Conservation (phyloP, 768 basidiomycete species). For the Saitozyma sp. region DNA sequence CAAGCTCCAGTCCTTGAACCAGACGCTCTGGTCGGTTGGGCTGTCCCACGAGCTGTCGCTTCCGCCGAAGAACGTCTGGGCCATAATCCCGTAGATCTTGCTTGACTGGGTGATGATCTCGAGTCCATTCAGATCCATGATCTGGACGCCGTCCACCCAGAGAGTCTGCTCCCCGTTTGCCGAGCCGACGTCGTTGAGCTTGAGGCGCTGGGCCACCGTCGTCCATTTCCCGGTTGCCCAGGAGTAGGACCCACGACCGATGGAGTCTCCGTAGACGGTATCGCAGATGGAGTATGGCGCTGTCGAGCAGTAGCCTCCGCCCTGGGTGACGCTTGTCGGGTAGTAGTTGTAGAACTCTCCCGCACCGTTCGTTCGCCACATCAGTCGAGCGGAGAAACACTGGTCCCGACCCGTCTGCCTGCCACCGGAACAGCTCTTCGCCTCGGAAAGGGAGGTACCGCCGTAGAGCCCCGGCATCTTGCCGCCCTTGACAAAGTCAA, state of each 20-base stretch:
- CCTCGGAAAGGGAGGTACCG: conserved; percentile 58
- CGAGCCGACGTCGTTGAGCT: conserved; percentile 69
- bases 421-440: conserved; percentile 67
- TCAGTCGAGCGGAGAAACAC: conserved; percentile 68
- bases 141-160: conserved; percentile 66
- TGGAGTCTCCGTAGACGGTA: conserved; percentile 58
- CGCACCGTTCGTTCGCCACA: conserved; percentile 65
- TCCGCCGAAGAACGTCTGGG: conserved; percentile 69
- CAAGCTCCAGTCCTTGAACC: conserved; percentile 70
- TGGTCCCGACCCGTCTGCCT: conserved; percentile 59
- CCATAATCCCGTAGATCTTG: conserved; percentile 64
- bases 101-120: conserved; percentile 59
- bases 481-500: conserved; percentile 68
- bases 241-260: conserved; percentile 68
- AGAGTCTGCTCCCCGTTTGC: conserved; percentile 74
- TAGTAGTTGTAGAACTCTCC: conserved; percentile 75
- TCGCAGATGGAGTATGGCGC: conserved; percentile 59
- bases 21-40: conserved; percentile 64
- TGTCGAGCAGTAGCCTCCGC: conserved; percentile 58
- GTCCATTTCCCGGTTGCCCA: conserved; percentile 69
- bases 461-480: conserved; percentile 70
- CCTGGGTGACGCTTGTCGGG: conserved; percentile 55
- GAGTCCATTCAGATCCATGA: conserved; percentile 62
- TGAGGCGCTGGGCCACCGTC: conserved; percentile 68
- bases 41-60: conserved; percentile 59